Evolutionary conservation across 495 filamentous ascomycete genomes (phyloP), one percentile per base, ranked within the genome.

Genomic region (Ramalina intermedia): DNA sequence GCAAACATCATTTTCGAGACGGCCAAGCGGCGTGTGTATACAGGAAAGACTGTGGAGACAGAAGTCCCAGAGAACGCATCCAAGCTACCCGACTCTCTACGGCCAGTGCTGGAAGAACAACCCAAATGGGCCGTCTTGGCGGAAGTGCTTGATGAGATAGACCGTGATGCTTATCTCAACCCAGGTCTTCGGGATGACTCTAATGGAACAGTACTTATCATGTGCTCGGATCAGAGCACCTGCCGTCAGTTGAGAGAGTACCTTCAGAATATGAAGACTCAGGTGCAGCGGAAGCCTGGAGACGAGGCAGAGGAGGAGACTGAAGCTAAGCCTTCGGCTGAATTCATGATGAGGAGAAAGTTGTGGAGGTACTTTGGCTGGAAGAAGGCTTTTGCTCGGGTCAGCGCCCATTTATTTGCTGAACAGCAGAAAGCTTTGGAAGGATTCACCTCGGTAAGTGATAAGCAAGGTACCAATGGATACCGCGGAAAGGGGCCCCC

Each of bases 1-100:
- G 91, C 91, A 4, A 84, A 96, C 63, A 87, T 83, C 33, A 86
- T 98, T 3, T 96, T 98, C 50, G 83, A 84, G 43, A 88, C 87
- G 11, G 87, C 91, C 0, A 95, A 87, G 60, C 75, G 82, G 20
- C 73, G 91, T 49, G 89, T 94, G n/a, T 98, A 94, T 57, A 73
- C 82, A 33, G 84, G 82, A 1, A 81, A 75, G 53, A 61, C 81
- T 26, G 67, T 58, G 38, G 69, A 69, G 40, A 66, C 63, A 23
- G 66, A 69, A 36, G 55, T 56, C 40, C 57, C 52, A 37, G 65
- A 61, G 18, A 57, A 58, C 6, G 62, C 62, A 23, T 61, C 55
- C 0, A 55, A 60, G 47, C 78, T 80, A 37, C 73, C 76, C 27
- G 77, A 86, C 40, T 75, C 81, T 2, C 74, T 98, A n/a, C 70